Conservation (phyloP, 179 eudicot species). For the Vitellaria paradoxa region DNA sequence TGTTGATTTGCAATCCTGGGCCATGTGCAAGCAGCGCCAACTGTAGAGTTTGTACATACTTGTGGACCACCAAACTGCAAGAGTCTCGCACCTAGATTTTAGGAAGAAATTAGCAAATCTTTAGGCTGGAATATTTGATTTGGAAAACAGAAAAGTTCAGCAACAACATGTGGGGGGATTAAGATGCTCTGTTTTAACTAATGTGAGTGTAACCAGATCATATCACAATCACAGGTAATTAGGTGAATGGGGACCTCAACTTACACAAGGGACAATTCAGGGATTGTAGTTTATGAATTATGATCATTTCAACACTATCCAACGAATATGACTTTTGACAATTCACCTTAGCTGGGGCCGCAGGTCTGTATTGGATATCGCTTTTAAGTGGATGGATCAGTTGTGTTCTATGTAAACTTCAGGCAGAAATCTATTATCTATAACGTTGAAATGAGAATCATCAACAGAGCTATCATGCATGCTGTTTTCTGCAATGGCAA, state of each 20-base stretch:
- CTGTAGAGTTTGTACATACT: conserved; percentile 3
- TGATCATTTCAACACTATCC: not conserved
- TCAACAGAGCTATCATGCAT: not conserved
- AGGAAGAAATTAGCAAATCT: not conserved
- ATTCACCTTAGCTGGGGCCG: not conserved
- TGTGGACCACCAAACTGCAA: conserved; percentile 13
- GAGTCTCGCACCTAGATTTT: conserved; percentile 14
- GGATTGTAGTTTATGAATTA: not conserved
- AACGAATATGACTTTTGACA: not conserved
- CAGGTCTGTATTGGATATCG: not conserved
- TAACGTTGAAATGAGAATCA: not conserved
- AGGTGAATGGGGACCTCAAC: not conserved
- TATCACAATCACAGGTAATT: not conserved
- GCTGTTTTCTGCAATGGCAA: no score
- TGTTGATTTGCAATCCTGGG: conserved; percentile 9
- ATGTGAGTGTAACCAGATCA: not conserved
- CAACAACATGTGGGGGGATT: not conserved
- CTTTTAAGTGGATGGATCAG: not conserved
- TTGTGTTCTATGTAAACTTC: not conserved
- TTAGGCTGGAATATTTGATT: not conserved
- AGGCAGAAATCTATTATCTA: not conserved
- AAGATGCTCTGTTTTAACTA: not conserved
- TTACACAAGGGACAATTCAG: not conserved
- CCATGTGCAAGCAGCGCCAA: conserved; percentile 7
- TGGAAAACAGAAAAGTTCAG: not conserved